These are phyloP conservation scores for Penicillium verhagenii DNA, from an alignment of 495 filamentous ascomycete genomes.

Conservation along the genomic window DNA sequence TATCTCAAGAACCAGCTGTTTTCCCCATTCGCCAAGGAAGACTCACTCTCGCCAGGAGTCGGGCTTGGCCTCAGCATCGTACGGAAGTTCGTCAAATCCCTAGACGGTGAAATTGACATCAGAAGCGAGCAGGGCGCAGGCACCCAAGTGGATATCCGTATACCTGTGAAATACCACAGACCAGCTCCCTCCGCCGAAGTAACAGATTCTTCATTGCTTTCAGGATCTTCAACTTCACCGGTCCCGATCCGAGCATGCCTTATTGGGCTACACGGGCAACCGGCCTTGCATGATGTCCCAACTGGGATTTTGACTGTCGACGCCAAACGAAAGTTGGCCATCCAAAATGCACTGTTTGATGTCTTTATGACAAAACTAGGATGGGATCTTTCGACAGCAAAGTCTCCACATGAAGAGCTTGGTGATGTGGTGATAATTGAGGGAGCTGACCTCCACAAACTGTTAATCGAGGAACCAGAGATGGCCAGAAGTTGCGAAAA, in stretches of 20 bases:
- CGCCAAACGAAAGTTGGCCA: conserved; percentile 34
- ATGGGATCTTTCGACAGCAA: conserved; percentile 31
- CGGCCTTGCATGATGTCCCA: conserved; percentile 25
- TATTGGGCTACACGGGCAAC: conserved; percentile 31
- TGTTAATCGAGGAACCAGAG: conserved; percentile 4
- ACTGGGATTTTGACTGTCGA: conserved; percentile 27
- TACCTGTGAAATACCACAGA: conserved; percentile 49
- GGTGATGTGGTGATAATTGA: conserved; percentile 36
- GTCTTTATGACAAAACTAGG: conserved; percentile 26
- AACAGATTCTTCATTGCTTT: conserved; percentile 31
- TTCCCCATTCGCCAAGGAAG: conserved; percentile 70
- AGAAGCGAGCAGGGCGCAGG: conserved; percentile 56
- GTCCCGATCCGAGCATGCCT: conserved; percentile 16
- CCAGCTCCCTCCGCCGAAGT: conserved; percentile 4
- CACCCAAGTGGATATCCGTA: conserved; percentile 56
- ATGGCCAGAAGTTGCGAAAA: neutral
- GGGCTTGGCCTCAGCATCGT: conserved; percentile 71
- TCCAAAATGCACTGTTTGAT: conserved; percentile 30
- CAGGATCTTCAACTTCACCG: neutral
- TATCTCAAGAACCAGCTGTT: conserved; percentile 66
- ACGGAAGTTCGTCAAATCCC: conserved; percentile 57
- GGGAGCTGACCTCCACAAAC: conserved; percentile 18
- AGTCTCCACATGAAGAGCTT: conserved; percentile 19
- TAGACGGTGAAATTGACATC: conserved; percentile 61
- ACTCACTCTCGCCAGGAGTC: conserved; percentile 61